phyloP scores from a whole-genome alignment of 1,139 yeast genomes.

The Meyerozyma elateridarum region DNA sequence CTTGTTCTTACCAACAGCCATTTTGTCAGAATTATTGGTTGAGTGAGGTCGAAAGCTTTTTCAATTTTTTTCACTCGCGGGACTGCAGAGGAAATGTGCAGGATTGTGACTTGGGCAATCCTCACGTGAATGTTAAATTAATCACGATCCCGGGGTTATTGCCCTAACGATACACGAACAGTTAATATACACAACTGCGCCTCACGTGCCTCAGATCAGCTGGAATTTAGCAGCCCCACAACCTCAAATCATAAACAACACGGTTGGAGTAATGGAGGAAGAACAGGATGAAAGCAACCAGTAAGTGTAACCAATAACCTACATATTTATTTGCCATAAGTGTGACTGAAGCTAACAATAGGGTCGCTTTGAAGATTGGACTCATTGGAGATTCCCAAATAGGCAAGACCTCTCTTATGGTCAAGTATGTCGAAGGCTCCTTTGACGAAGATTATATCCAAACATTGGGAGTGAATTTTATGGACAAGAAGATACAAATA shows the following conservation, averaged over 20 bases:
- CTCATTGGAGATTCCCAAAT: slow-evolving; percentile 95
- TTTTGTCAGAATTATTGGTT: slow-evolving; percentile 22
- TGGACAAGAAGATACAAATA: slow-evolving; percentile 86
- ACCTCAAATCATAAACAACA: too few relatives aligned
- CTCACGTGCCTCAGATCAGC: too few relatives aligned
- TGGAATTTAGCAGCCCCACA: too few relatives aligned
- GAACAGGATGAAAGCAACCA: slow-evolving; percentile 32
- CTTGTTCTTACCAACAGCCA: slow-evolving; percentile 98
- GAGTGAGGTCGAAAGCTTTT: slow-evolving; percentile 4
- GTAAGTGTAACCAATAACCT: slow-evolving; percentile 22
- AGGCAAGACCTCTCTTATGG: slow-evolving; percentile 98
- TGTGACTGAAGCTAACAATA: slow-evolving; percentile 13
- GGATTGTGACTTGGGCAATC: slow-evolving; percentile 4
- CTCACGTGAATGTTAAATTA: too few relatives aligned
- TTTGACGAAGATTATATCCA: slow-evolving; percentile 92
- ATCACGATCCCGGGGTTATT: too few relatives aligned
- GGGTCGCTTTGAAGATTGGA: slow-evolving; percentile 85
- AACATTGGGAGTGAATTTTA: slow-evolving; percentile 90
- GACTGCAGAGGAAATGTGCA: slow-evolving; percentile 1
- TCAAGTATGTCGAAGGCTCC: slow-evolving; percentile 90
- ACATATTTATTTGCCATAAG: not conserved
- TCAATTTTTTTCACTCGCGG: slow-evolving; percentile 4
- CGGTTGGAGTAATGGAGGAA: too few relatives aligned
- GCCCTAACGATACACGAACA: too few relatives aligned
- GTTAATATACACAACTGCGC: too few relatives aligned